Percentiles rank a stretch among this genome's conserved stretches.
These are phyloP conservation scores for Sideroxylon spinosum DNA, from an alignment of 179 eudicot species.

Conservation along the genomic window DNA sequence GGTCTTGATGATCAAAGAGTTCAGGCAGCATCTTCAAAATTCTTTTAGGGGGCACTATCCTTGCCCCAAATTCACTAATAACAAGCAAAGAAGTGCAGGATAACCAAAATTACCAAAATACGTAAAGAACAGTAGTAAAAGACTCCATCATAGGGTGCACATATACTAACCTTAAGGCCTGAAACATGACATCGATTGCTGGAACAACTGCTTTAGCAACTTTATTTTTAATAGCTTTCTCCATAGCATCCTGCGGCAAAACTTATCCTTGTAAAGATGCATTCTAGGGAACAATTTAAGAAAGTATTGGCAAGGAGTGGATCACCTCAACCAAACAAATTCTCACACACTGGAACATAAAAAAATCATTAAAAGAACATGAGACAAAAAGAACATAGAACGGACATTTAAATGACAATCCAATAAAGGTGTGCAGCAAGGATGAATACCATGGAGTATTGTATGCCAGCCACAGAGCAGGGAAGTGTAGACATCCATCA, in stretches of 20 bases:
- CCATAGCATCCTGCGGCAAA: conserved; percentile 86
- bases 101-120: conserved; percentile 11
- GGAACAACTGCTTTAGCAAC: conserved; percentile 99
- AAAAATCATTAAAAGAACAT: not conserved
- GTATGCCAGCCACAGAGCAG: too few relatives aligned
- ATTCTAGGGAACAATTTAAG: not conserved
- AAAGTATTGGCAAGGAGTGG: not conserved
- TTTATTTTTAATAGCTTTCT: conserved; percentile 91
- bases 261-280: conserved; percentile 7
- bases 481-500: too few relatives aligned
- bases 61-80: conserved; percentile 90
- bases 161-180: conserved; percentile 71
- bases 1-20: conserved; percentile 99
- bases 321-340: not conserved
- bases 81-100: conserved; percentile 10
- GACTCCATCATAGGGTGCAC: not conserved
- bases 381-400: not conserved
- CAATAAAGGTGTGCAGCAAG: not conserved
- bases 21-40: conserved; percentile 98
- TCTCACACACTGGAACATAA: not conserved
- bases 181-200: conserved; percentile 99
- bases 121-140: not conserved
- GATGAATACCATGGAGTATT: not conserved
- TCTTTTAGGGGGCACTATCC: conserved; percentile 92
- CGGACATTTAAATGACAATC: conserved; percentile 1